Base-by-base conservation (phyloP, 2,329 filamentous ascomycete genomes). In the Fonsecaea nubica region DNA sequence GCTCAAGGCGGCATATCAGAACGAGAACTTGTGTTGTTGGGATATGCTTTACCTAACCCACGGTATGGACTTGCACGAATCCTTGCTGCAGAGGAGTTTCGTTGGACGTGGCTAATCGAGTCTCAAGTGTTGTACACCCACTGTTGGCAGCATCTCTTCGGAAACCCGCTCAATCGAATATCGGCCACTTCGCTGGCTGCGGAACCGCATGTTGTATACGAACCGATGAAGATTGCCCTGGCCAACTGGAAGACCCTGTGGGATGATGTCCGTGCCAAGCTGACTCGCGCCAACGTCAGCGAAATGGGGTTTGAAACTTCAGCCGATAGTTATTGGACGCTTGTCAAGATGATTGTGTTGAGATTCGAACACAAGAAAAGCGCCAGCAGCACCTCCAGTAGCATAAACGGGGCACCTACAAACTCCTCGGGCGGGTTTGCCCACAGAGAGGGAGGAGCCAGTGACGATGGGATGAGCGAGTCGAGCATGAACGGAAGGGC, bases 11-110 rank as follows among this genome's bases (percentile, higher is more conserved):
- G 64, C 62, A 21, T 67, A 62, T 53, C 61, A 69, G 52, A 36
- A 65, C 38, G 66, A 69, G 42, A 50, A 36, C 8, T 65, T 80
- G 21, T 79, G 75, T 4, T 73, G 77, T 35, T 65, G 79, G 18
- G 79, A 81, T 58, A 80, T 80, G 77, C 79, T 80, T 58, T 76
- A 79, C 36, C 64, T 81, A 15, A 79, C 80, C 52, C 79, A 81
- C 63, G 66, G 79, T 80, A 76, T 52, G 77, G 69, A 13, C 9
- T 48, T 50, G 12, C 10, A 21, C n/a, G n/a, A 15, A 48, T 9
- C 42, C 42, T 13, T 50, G 10, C 25, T 50, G 45, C 9, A 25
- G 18, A 48, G 5, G 18, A 32, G 18, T n/a, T 35, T 42, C n/a
- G 15, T 13, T 45, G 7, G 33, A 40, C 35, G 4, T 7, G 52